Evolutionary conservation across 129 eudicot species (phyloP), one percentile per base, ranked within the genome.

Genomic region (Escallonia herrerae): DNA sequence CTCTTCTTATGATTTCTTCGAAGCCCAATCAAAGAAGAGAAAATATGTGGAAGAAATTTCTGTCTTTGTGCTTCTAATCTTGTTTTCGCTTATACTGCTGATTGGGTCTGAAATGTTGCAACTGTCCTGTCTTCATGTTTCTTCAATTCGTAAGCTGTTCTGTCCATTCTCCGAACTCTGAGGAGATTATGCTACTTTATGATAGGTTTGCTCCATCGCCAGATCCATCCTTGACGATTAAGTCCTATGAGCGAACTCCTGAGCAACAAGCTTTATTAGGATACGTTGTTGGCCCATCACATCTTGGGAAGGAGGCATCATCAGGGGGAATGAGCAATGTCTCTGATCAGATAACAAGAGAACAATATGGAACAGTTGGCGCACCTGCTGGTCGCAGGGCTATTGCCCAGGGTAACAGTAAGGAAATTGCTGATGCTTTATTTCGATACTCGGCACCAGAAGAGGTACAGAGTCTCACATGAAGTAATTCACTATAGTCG

Each of bases 361-460:
- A 79, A 57, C 90, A 95, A 15, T 96, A 93, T 80, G 99, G 99
- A 75, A 77, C 95, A 46, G 95, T 93, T 79, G 99, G 99, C 74
- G 91, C 96, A 59, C 80, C 68, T 58, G 96, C 91, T 77, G 96
- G 96, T 2, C 80, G 87, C 51, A 77, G 89, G 58, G 99, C 96
- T 63, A 93, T 93, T 68, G 96, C 96, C 13, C 95, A 89, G 82
- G 90, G 91, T 59, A 86, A 76, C 55, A 78, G 86, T 62, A 76
- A 89, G 33, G 91, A 93, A 68, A 77, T 93, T 22, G 83, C 91
- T 38, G 95, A 88, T 44, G 82, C 91, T 61, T 72, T 93, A 61
- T 93, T 84, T 64, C 89, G 91, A 49, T 93, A 93, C 82, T 81
- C 96, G 53, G 85, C 99, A 39, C 98, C 98, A 41, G 96, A 88